Percentiles rank a stretch among this genome's conserved stretches.
Conservation (phyloP, 2,329 filamentous ascomycete genomes). For the Talaromyces pinophilus region DNA sequence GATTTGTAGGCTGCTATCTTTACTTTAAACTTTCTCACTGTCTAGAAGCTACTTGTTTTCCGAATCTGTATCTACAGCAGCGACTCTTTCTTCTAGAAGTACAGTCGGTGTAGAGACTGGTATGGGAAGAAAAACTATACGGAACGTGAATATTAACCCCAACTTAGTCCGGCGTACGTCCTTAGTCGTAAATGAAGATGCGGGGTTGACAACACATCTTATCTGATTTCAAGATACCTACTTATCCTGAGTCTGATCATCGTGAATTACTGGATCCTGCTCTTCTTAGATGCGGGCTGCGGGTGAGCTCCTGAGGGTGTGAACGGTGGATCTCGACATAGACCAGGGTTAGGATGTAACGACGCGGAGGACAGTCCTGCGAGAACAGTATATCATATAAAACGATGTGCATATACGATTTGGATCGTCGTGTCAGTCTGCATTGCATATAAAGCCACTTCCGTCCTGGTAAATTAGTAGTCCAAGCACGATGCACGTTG, state of each 20-base stretch:
- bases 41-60: too few species aligned
- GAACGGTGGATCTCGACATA: not conserved
- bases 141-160: too few species aligned
- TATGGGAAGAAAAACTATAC: too few species aligned
- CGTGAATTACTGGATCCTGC: too few species aligned
- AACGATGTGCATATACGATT: not conserved
- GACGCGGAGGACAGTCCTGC: not conserved
- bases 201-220: not conserved
- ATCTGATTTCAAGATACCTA: not conserved
- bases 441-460: conserved; percentile 2
- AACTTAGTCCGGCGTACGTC: too few species aligned
- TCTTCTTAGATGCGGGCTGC: not conserved
- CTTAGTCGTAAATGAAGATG: not conserved
- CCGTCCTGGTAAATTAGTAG: not conserved
- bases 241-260: not conserved
- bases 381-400: not conserved
- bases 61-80: too few species aligned
- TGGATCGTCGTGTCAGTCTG: not conserved
- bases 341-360: not conserved
- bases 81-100: too few species aligned
- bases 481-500: not conserved
- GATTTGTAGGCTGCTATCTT: too few species aligned
- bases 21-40: too few species aligned
- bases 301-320: not conserved
- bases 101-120: too few species aligned